Base-by-base conservation (phyloP, 2,329 filamentous ascomycete species). In the Trichoderma oligosporum region DNA sequence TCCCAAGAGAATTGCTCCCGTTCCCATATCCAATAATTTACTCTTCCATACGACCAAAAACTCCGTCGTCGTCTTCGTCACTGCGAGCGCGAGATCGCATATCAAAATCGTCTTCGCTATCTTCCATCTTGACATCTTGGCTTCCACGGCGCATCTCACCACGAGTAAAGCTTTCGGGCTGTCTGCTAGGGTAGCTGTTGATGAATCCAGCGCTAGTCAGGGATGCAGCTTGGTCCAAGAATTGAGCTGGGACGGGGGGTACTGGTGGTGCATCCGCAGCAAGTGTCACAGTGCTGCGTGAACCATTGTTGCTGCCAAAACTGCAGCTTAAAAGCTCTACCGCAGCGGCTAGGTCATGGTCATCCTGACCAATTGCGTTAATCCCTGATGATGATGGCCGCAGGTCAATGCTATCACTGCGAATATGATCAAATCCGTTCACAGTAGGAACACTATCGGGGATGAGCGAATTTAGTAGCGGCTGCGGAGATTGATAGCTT, bases 11-110 rank as follows among this genome's bases (percentile, higher is more conserved):
- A 24, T 45, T 49, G 52, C 51, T 60, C 49, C 54, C 35, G 35
- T 44, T 46, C 51, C 59, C 61, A 61, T 63, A 62, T 54, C 57
- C 57, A 59, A 59, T 48, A 49, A 39, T 62, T 75, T 79, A 94
- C 73, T 96, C 91, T 74, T 99, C 94, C 93, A 97, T 97, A 64
- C 85, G 84, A 57, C 92, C 92, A 77, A 99, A 99, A 66, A 97
- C 88, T 68, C 92, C 92, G 63, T 97, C 92, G 64, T 97, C 93
- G 61, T 96, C 91, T 65, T 96, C 92, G 65, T 95, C 89, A 71
- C 85, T 87, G 61, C 87, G 82, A 49, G 82, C 82, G 56, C 83
- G 81, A 48, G 78, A 82, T 56, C 76, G 79, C 64, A 76, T 75
- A 66, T 85, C 84, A 58, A 86, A 82, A 60, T 88, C 85, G 64